Base-by-base conservation (phyloP, 805 yeast genomes). In the Saccharomycopsis fibuligera region DNA sequence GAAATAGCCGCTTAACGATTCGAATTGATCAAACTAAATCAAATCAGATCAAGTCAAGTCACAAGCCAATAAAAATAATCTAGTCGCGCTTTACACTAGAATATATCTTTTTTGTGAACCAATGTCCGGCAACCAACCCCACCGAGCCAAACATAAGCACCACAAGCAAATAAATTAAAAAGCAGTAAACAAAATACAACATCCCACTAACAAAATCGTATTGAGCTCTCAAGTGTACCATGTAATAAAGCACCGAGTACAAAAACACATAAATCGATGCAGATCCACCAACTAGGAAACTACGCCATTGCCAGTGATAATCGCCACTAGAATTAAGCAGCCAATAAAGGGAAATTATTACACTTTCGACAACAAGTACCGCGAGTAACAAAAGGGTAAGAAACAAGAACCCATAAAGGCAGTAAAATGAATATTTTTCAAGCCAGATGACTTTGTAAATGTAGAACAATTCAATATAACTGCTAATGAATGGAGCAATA, bases 251-350 rank as follows among this genome's bases (percentile, higher is more conserved):
- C 19, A 83, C 58, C 4, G 91, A 76, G 61, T 85, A 87, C 6
- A 70, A 62, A 55, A 78, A 78, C 50, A 88, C 72, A 65, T 83
- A 86, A 71, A 82, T 70, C 27, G 88, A 87, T 42, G 86, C 75
- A 49, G 90, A 79, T 3, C 78, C 68, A 3, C 95, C 86, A 25
- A 81, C 77, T 47, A 78, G 62, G 63, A 86, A 87, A 10, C 88
- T 70, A 56, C 81, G 72, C 96, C 96, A 87, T 60, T 86, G 86
- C 96, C 96, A 89, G 56, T 73, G 67, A 44, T 76, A 75, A 59
- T 76, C 64, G n/a, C 64, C 63, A 19, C 58, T 51, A 45, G 61
- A 16, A 25, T 43, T 44, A 6, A 48, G 30, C 69, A 39, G 83
- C 73, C 83, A 60, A 59, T 83, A 87, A 8, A 83, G 73, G 4